Conservation (phyloP, 2,329 filamentous ascomycete genomes). For the Phialophora verrucosa region DNA sequence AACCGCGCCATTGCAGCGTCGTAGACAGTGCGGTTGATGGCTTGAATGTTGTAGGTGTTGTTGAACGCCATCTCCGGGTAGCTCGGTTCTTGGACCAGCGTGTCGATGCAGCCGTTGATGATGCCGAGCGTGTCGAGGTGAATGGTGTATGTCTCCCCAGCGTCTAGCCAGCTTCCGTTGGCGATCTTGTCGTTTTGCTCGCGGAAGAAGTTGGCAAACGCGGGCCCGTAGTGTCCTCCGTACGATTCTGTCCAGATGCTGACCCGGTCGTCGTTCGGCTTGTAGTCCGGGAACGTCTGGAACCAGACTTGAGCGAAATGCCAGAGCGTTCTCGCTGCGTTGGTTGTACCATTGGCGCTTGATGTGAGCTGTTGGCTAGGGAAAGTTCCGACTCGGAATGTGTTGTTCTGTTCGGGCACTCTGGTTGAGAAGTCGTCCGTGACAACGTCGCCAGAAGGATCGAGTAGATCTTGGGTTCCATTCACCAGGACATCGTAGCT, state of each 20-base stretch:
- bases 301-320: conserved; percentile 63
- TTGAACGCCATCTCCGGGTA: conserved; percentile 56
- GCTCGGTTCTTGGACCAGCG: conserved; percentile 50
- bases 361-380: conserved; percentile 51
- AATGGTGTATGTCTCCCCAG: conserved; percentile 35
- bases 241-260: conserved; percentile 39
- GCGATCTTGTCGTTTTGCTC: conserved; percentile 41
- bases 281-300: conserved; percentile 63
- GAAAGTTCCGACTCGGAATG: conserved; percentile 60
- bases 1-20: conserved; percentile 48
- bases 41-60: conserved; percentile 58
- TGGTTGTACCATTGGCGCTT: conserved; percentile 45
- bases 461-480: conserved; percentile 47
- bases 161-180: conserved; percentile 34
- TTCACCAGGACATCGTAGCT: conserved; percentile 57
- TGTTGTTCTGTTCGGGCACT: conserved; percentile 56
- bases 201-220: conserved; percentile 39
- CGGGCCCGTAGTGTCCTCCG: conserved; percentile 42
- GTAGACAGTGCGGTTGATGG: conserved; percentile 51
- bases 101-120: conserved; percentile 57
- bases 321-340: conserved; percentile 58
- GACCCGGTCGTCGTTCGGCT: conserved; percentile 55
- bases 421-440: conserved; percentile 38
- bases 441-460: neutral
- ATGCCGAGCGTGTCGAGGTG: conserved; percentile 54